Evolutionary conservation across 2,329 filamentous ascomycete genomes (phyloP).

Genomic region (Capronia epimyces): DNA sequence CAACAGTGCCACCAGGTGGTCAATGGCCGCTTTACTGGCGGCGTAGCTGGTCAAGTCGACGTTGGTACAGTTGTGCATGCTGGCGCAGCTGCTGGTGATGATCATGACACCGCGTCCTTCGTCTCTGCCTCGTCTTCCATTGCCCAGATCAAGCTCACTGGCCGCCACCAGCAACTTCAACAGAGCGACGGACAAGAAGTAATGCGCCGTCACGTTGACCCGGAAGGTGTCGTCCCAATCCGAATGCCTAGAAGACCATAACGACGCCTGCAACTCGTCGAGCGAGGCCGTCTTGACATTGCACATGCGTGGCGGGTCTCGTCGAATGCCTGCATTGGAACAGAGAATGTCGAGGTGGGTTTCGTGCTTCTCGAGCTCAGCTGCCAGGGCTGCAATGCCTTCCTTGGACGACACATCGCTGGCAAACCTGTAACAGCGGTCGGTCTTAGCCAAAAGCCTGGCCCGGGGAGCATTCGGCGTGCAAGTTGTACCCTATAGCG

Average conservation of each 20-base stretch:
- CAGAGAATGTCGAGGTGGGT: slow-evolving; percentile 45
- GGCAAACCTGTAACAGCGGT: slow-evolving; percentile 22
- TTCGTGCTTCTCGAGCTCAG: slow-evolving; percentile 35
- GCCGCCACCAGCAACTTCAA: slow-evolving; percentile 43
- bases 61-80: slow-evolving; percentile 51
- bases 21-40: slow-evolving; percentile 48
- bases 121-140: slow-evolving; percentile 32
- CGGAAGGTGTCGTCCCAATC: slow-evolving; percentile 47
- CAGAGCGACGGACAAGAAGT: slow-evolving; percentile 46
- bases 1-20: slow-evolving; percentile 47
- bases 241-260: slow-evolving; percentile 42
- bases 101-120: slow-evolving; percentile 45
- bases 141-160: slow-evolving; percentile 30
- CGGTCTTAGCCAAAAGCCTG: not conserved
- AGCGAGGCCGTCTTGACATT: slow-evolving; percentile 42
- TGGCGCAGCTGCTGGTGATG: slow-evolving; percentile 49
- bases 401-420: slow-evolving; percentile 41
- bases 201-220: slow-evolving; percentile 48
- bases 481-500: slow-evolving; percentile 38
- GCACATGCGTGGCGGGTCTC: slow-evolving; percentile 43
- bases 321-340: slow-evolving; percentile 47
- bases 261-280: slow-evolving; percentile 41
- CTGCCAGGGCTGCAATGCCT: slow-evolving; percentile 35
- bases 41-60: slow-evolving; percentile 51
- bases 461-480: not conserved